These are phyloP conservation scores for Aristolochia californica DNA, from an alignment of 164 flowering plant genomes.

Conservation along the genomic window DNA sequence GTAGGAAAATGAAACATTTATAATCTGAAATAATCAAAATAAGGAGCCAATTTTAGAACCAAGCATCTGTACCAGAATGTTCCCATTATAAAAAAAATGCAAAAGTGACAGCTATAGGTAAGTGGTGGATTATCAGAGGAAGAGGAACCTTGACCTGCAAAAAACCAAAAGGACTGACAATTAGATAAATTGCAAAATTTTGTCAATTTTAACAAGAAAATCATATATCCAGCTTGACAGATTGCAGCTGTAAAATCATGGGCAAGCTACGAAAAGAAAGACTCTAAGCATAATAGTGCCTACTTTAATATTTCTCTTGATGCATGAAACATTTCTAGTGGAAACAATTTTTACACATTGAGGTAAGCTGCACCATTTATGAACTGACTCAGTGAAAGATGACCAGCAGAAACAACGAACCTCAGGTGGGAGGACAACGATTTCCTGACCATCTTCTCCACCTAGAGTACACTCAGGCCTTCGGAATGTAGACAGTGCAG, in stretches of 20 bases:
- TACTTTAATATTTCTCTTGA: too few relatives aligned
- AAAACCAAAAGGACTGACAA: conserved; percentile 1
- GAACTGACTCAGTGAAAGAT: background rate
- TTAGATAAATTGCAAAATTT: background rate
- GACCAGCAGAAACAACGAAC: conserved; percentile 21
- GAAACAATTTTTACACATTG: too few relatives aligned
- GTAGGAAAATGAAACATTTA: background rate
- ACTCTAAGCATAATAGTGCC: too few relatives aligned
- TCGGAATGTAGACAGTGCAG: conserved; percentile 80
- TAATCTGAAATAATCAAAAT: background rate
- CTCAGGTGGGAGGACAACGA: conserved; percentile 81
- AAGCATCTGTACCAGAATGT: conserved; percentile 47
- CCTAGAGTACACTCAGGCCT: conserved; percentile 88
- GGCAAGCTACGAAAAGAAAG: too few relatives aligned
- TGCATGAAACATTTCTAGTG: too few relatives aligned
- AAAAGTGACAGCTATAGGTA: conserved; percentile 86
- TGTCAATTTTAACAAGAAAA: background rate
- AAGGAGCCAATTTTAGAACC: background rate
- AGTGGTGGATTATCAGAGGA: conserved; percentile 79
- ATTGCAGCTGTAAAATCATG: background rate
- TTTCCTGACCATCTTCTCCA: conserved; percentile 85
- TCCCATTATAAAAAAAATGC: conserved; percentile 60
- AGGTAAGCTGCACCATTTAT: background rate
- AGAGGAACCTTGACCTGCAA: conserved; percentile 79
- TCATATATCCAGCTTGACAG: background rate